Conservation (phyloP, 2,329 filamentous ascomycete genomes). For the Harringtonia lauricola region DNA sequence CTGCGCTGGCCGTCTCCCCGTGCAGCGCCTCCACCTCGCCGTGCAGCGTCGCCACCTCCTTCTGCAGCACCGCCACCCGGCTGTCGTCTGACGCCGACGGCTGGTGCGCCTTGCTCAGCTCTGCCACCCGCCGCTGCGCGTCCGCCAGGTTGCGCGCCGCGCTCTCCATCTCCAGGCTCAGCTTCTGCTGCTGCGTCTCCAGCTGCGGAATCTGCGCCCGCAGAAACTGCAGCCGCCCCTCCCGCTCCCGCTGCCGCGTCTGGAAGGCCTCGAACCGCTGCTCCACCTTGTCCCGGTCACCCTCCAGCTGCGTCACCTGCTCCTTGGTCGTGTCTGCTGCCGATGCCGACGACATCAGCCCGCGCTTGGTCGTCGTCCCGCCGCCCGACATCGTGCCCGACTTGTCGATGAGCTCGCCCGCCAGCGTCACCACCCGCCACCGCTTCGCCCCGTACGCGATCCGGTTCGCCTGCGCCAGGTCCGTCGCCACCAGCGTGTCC, state of each 20-base stretch:
- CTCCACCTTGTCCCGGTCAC: constrained; percentile 76
- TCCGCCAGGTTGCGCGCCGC: constrained; percentile 75
- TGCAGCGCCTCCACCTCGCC: constrained; percentile 71
- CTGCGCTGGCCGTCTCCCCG: constrained; percentile 76
- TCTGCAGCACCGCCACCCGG: constrained; percentile 61
- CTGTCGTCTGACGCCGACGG: constrained; percentile 71
- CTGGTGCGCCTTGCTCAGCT: constrained; percentile 71
- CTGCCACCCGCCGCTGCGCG: constrained; percentile 72
- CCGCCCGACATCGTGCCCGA: constrained; percentile 98
- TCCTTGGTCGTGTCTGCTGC: constrained; percentile 80
- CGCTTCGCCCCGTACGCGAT: constrained; percentile 89
- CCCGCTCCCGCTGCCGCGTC: constrained; percentile 70
- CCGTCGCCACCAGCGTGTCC: constrained; percentile 85
- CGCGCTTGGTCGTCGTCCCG: constrained; percentile 79
- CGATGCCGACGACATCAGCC: constrained; percentile 93
- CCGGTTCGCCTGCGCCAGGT: constrained; percentile 90
- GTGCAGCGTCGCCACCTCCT: constrained; percentile 64
- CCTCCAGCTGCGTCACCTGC: constrained; percentile 77
- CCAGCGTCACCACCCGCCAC: constrained; percentile 93
- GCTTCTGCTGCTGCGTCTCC: constrained; percentile 86
- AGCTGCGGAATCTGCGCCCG: constrained; percentile 71
- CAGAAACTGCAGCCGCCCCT: constrained; percentile 60
- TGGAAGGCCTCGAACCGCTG: constrained; percentile 75
- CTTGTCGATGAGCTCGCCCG: constrained; percentile 92
- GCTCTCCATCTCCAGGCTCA: constrained; percentile 79